Percentiles rank a stretch among this genome's conserved stretches.
phyloP scores from a whole-genome alignment of 1,139 yeast genomes.

The Yamadazyma trypodendri region DNA sequence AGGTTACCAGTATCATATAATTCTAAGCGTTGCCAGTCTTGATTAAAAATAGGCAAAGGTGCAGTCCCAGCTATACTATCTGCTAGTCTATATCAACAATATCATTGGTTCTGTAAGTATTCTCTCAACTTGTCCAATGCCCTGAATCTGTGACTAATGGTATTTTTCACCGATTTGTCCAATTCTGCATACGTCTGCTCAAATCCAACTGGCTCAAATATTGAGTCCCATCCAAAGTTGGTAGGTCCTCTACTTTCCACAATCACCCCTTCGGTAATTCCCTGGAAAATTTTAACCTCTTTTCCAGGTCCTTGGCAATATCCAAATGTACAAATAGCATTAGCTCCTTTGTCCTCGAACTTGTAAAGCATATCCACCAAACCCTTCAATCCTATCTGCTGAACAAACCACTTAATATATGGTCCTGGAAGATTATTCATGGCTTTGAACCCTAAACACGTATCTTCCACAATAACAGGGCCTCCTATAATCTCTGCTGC shows the following conservation, averaged over 20 bases:
- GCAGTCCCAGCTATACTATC: too few relatives aligned
- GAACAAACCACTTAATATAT: constrained; percentile 81
- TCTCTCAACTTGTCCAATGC: constrained; percentile 74
- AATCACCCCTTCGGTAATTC: constrained; percentile 76
- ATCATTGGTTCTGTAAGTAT: constrained; percentile 38
- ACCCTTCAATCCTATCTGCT: constrained; percentile 68
- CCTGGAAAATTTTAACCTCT: constrained; percentile 76
- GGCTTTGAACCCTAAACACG: constrained; percentile 83
- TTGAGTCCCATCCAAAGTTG: constrained; percentile 93
- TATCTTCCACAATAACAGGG: constrained; percentile 93
- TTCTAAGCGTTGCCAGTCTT: too few relatives aligned
- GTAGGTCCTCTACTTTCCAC: constrained; percentile 77
- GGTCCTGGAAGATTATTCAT: constrained; percentile 90
- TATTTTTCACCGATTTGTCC: constrained; percentile 71
- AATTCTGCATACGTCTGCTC: constrained; percentile 88
- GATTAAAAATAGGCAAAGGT: too few relatives aligned
- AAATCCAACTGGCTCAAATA: constrained; percentile 76
- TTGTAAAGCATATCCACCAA: constrained; percentile 74
- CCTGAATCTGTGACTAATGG: constrained; percentile 80
- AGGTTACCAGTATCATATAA: too few relatives aligned
- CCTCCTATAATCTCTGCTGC: constrained; percentile 66
- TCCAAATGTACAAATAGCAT: constrained; percentile 91
- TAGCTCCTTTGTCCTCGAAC: constrained; percentile 81
- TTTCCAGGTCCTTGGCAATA: constrained; percentile 80
- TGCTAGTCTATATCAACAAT: too few relatives aligned